Evolutionary conservation across 192 early-diverging fungal species (phyloP).

Genomic region (Dimargaris cristalligena): DNA sequence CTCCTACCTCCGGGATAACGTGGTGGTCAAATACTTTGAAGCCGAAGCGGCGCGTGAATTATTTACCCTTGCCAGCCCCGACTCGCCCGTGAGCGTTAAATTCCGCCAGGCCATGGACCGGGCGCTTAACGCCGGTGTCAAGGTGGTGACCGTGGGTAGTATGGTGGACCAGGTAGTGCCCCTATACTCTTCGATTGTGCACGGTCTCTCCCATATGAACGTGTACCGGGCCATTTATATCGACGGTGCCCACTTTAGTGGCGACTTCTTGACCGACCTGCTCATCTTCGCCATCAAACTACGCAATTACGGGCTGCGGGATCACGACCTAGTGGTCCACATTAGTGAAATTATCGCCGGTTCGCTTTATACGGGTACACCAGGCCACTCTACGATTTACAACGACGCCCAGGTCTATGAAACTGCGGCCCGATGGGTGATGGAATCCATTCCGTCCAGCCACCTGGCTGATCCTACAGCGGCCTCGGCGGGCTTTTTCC

Average conservation of each 20-base stretch:
- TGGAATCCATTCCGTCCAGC: constrained; percentile 27
- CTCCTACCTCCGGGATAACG: constrained; percentile 59
- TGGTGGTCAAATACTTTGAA: constrained; percentile 79
- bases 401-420: constrained; percentile 76
- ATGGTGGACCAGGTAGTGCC: constrained; percentile 98
- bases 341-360: constrained; percentile 76
- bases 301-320: constrained; percentile 72
- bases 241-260: constrained; percentile 60
- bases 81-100: constrained; percentile 40
- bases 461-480: constrained; percentile 4
- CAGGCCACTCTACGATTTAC: constrained; percentile 88
- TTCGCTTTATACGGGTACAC: constrained; percentile 65
- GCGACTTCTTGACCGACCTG: constrained; percentile 73
- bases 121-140: constrained; percentile 47
- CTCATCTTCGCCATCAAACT: constrained; percentile 75
- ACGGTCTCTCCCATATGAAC: constrained; percentile 50
- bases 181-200: constrained; percentile 58
- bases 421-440: constrained; percentile 31
- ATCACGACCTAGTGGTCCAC: constrained; percentile 74
- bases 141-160: constrained; percentile 61
- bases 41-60: constrained; percentile 79
- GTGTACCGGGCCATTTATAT: constrained; percentile 86
- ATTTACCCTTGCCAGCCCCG: constrained; percentile 84
- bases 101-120: constrained; percentile 54
- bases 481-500: constrained; percentile 11